A percentile compares a stretch with the other conserved stretches of the same genome.
Conservation (phyloP, 169 alveolate species). For the Sarcocystis neurona region DNA sequence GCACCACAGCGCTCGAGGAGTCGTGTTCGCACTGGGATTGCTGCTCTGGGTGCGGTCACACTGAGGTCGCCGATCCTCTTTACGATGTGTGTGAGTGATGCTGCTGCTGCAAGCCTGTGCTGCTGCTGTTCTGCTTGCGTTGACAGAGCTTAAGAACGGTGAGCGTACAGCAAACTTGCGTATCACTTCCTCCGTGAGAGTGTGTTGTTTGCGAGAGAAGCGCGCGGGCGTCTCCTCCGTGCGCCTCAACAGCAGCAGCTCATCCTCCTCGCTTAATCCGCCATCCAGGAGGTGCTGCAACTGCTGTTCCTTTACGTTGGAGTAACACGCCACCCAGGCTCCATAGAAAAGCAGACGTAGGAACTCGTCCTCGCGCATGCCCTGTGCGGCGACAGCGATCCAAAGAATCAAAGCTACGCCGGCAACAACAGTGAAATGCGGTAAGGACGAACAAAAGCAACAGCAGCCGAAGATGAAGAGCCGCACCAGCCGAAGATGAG, state of each 20-base stretch:
- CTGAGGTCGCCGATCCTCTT: no score
- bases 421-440: not conserved
- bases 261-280: not conserved
- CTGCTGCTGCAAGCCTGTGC: no score
- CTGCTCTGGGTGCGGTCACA: no score
- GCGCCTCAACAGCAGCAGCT: not conserved
- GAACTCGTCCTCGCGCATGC: slow-evolving; percentile 8
- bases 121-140: no score
- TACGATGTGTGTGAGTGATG: no score
- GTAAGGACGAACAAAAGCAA: not conserved
- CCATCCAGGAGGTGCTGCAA: not conserved
- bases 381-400: not conserved
- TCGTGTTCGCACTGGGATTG: no score
- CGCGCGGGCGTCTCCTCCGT: not conserved
- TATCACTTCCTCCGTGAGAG: not conserved
- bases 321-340: slow-evolving; percentile 15
- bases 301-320: not conserved
- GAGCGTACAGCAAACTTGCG: slow-evolving; percentile 4
- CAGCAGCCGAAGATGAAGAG: no score
- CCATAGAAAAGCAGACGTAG: slow-evolving; percentile 3
- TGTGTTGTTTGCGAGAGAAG: not conserved
- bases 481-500: no score
- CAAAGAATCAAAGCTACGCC: not conserved
- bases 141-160: no score
- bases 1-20: no score